These are phyloP conservation scores for Wallacemonas sp. DNA, from an alignment of 208 protist genomes.

Conservation along the genomic window DNA sequence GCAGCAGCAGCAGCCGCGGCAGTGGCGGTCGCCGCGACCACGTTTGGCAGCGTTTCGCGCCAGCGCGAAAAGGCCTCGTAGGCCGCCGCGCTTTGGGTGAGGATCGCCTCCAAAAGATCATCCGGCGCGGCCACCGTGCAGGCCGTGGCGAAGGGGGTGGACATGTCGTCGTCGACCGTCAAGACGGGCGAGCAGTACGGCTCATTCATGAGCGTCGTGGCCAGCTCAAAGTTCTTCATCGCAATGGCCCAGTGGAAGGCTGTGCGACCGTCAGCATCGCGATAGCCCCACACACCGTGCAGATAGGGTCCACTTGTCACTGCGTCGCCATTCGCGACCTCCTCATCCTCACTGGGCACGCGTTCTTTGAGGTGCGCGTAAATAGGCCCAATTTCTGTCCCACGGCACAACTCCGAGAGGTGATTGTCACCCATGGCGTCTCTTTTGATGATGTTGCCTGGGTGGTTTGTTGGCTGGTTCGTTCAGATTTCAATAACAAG, in stretches of 20 bases:
- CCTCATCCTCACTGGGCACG: constrained; percentile 19
- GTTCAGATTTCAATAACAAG: not conserved
- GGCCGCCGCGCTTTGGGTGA: constrained; percentile 42
- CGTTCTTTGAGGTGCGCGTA: constrained; percentile 40
- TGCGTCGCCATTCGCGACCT: not conserved
- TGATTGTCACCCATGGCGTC: constrained; percentile 36
- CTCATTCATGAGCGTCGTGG: constrained; percentile 44
- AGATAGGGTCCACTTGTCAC: constrained; percentile 22
- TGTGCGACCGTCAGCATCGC: constrained; percentile 86
- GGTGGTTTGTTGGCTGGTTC: constrained; percentile 6
- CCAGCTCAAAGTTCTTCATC: constrained; percentile 75
- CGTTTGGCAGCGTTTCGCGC: not conserved
- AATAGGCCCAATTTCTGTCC: constrained; percentile 54
- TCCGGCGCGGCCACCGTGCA: constrained; percentile 75
- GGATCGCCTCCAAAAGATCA: constrained; percentile 52
- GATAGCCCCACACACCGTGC: constrained; percentile 65
- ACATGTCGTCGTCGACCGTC: constrained; percentile 70
- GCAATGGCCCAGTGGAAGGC: constrained; percentile 89
- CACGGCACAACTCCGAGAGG: constrained; percentile 75
- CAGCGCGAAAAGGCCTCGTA: constrained; percentile 24
- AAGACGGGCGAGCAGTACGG: constrained; percentile 66
- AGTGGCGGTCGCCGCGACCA: not conserved
- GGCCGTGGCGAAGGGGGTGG: constrained; percentile 77
- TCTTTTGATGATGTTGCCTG: not conserved
- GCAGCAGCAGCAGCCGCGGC: not conserved